phyloP scores from a whole-genome alignment of 352 stramenopile species.

The Pythium chondricola region DNA sequence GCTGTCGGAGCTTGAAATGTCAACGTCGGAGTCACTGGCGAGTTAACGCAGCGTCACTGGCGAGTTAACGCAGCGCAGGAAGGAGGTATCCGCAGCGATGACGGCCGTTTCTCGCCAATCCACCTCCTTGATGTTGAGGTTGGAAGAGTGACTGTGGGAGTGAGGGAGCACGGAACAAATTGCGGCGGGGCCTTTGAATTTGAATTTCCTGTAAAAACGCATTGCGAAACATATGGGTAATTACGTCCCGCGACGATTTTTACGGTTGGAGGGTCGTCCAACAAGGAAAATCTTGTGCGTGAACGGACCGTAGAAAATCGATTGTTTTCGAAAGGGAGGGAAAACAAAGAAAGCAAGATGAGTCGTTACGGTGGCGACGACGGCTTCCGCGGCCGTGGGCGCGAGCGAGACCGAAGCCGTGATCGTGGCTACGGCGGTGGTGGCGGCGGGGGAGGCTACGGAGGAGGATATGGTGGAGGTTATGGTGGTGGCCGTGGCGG shows the following conservation, averaged over 20 bases:
- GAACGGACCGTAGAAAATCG: not conserved
- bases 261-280: slow-evolving; percentile 3
- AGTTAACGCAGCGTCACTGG: no score
- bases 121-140: slow-evolving; percentile 19
- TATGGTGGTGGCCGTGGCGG: slow-evolving; percentile 28
- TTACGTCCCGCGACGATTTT: slow-evolving; percentile 14
- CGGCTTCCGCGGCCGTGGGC: slow-evolving; percentile 59
- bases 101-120: no score
- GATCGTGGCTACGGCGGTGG: slow-evolving; percentile 36
- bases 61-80: no score
- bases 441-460: slow-evolving; percentile 14
- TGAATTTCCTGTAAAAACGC: slow-evolving; percentile 21
- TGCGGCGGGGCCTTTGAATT: slow-evolving; percentile 22
- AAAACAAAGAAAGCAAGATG: slow-evolving; percentile 25
- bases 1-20: no score
- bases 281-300: slow-evolving; percentile 16
- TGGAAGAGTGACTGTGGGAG: not conserved
- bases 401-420: slow-evolving; percentile 64
- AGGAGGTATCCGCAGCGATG: no score
- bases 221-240: not conserved
- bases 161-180: slow-evolving; percentile 9
- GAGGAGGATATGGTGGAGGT: slow-evolving; percentile 17
- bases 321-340: slow-evolving; percentile 2
- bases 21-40: no score
- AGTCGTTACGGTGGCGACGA: slow-evolving; percentile 68